Base-by-base conservation (phyloP, 345 rosid genomes). In the Fremontodendron californicum region DNA sequence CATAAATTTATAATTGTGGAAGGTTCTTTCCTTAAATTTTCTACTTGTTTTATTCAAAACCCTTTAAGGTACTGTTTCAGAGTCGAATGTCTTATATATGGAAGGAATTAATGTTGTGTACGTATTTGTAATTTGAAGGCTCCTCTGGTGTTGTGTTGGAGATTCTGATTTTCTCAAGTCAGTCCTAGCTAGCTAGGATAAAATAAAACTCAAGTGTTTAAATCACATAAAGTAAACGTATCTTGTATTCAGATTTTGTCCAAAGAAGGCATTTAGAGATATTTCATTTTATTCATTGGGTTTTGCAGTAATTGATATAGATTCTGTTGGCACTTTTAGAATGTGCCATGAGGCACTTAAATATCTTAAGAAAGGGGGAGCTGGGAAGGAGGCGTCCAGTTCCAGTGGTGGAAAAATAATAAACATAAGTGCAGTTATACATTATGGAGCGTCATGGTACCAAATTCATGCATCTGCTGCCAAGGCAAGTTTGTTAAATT, bases 401-500 rank as follows among this genome's bases (percentile, higher is more conserved):
- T 78, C 80, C 9, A 35, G 58, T 70, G 92, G 91, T 1, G 97
- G 97, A 61, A 63, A 82, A 27, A 90, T 92, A 62, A 55, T 92
- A 37, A 92, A 92, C 85, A 92, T 90, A 9, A 92, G 90, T 58
- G 97, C 97, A n/a, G 85, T 91, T 52, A 77, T 89, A 77, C 97
- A 92, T 51, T 89, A 88, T 69, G 88, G 92, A 6, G 94, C 93
- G 61, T 54, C 91, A 52, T 92, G 94, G 94, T 92, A 92, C 75
- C 97, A 92, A 77, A 86, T 90, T 27, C 94, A 90, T 81, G 97
- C 90, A 1, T 87, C 97, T 76, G 94, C 97, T 29, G 97, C 97
- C 75, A 92, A 92, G 97, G 94, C 89, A 45, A 4, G 75, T 72
- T n/a, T n/a, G n/a, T n/a, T n/a, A n/a, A n/a, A n/a, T n/a, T n/a